Percentiles rank a stretch among this genome's conserved stretches.
These are phyloP conservation scores for Plasmodiophora brassicae DNA, from an alignment of 208 protist species.

Conservation along the genomic window DNA sequence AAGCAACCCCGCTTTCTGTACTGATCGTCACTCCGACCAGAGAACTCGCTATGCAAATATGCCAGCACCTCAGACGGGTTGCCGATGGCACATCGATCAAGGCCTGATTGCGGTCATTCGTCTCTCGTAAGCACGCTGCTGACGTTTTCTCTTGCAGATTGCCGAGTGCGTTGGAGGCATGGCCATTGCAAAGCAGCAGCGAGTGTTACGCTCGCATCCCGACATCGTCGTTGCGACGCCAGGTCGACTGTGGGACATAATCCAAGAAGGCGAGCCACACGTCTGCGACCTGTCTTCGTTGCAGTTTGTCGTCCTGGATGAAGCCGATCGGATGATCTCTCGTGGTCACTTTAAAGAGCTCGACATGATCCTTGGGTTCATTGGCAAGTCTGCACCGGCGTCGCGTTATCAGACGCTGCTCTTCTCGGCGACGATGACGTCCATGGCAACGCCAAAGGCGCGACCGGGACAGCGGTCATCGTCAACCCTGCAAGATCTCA, in stretches of 20 bases:
- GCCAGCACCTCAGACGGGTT: not conserved
- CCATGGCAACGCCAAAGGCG: not conserved
- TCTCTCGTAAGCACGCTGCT: not conserved
- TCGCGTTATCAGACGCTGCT: not conserved
- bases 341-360: conserved; percentile 41
- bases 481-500: not conserved
- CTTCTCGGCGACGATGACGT: not conserved
- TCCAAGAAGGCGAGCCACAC: not conserved
- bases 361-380: conserved; percentile 4
- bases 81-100: not conserved
- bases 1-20: not conserved
- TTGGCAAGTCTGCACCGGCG: not conserved
- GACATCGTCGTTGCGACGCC: conserved; percentile 52
- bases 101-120: not conserved
- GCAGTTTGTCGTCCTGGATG: conserved; percentile 46
- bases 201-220: conserved; percentile 40
- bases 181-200: conserved; percentile 40
- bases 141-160: not conserved
- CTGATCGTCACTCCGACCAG: conserved; percentile 47
- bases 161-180: conserved; percentile 48
- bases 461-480: not conserved
- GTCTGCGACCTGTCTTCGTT: conserved; percentile 39
- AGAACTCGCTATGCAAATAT: conserved; percentile 48
- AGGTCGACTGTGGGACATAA: conserved; percentile 44
- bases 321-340: conserved; percentile 52